Evolutionary conservation across 208 protist genomes (phyloP).

Genomic region (Leptomonas seymouri): DNA sequence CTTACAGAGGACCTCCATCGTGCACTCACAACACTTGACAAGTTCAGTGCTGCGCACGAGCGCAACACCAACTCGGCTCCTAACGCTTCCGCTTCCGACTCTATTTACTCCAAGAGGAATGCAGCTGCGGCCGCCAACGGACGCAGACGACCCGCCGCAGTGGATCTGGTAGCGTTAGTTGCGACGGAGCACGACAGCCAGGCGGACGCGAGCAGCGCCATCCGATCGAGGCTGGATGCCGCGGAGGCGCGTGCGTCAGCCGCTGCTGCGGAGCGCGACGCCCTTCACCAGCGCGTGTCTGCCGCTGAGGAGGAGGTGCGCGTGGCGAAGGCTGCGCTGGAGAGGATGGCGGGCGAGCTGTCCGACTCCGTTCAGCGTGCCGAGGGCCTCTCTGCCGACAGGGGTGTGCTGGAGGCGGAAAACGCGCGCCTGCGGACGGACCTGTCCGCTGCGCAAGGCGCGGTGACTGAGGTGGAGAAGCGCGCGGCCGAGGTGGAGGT

Average conservation of each 20-base stretch:
- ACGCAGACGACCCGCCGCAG: too few species aligned
- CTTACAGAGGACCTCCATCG: constrained; percentile 25
- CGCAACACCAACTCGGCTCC: too few species aligned
- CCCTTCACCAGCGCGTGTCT: constrained; percentile 1
- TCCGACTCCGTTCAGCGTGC: not conserved
- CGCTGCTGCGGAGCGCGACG: not conserved
- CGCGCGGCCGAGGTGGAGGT: not conserved
- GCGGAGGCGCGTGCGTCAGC: not conserved
- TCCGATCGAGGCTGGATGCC: not conserved
- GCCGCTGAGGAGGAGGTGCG: constrained; percentile 11
- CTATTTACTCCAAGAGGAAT: too few species aligned
- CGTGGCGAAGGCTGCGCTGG: constrained; percentile 5
- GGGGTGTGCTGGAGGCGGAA: not conserved
- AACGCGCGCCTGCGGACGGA: not conserved
- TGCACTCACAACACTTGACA: too few species aligned
- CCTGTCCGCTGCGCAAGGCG: not conserved
- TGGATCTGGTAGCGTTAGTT: not conserved
- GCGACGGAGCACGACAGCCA: not conserved
- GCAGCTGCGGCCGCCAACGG: too few species aligned
- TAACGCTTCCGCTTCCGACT: too few species aligned
- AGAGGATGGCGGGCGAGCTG: constrained; percentile 4
- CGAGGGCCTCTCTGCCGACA: not conserved
- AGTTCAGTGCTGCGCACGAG: too few species aligned
- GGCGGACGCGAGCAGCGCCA: not conserved
- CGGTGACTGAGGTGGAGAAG: not conserved